A percentile compares a stretch with the other conserved stretches of the same genome.
Evolutionary conservation across 495 filamentous ascomycete species (phyloP).

Genomic region (Trypethelium eluteriae): DNA sequence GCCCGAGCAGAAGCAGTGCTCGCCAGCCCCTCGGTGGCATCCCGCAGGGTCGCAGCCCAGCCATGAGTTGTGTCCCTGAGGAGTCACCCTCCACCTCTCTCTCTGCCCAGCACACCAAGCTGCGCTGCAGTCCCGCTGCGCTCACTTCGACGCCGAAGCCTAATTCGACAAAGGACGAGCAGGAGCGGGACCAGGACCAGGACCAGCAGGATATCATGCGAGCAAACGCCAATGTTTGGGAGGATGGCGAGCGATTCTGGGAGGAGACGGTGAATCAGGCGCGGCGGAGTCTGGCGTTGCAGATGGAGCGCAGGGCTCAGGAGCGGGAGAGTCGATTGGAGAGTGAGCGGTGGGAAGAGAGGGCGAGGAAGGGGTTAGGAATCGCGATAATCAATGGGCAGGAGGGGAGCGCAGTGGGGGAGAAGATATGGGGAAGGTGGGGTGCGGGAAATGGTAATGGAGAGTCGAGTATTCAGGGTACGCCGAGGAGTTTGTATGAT

Average conservation of each 20-base stretch:
- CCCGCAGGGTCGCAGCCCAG: background rate
- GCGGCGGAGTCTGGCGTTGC: background rate
- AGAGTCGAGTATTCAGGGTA: constrained; percentile 19
- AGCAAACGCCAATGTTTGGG: constrained; percentile 22
- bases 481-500: constrained; percentile 36
- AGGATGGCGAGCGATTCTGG: constrained; percentile 28
- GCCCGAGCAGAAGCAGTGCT: background rate
- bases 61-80: constrained; percentile 1
- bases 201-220: background rate
- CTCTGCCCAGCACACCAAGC: too few relatives aligned
- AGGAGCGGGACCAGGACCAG: background rate
- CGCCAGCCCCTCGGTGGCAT: background rate
- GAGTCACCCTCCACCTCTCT: background rate
- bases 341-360: background rate
- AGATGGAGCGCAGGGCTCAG: background rate
- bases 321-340: background rate
- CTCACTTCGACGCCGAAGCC: too few relatives aligned
- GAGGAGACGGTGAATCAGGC: background rate
- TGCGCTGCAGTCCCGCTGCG: background rate
- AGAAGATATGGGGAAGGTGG: constrained; percentile 9
- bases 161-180: too few relatives aligned
- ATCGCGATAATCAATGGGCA: background rate
- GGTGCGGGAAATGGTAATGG: constrained; percentile 10
- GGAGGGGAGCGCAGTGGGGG: background rate
- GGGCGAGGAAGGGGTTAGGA: background rate